Conservation (phyloP, 495 filamentous ascomycete species). For the Hypoxylon fragiforme region DNA sequence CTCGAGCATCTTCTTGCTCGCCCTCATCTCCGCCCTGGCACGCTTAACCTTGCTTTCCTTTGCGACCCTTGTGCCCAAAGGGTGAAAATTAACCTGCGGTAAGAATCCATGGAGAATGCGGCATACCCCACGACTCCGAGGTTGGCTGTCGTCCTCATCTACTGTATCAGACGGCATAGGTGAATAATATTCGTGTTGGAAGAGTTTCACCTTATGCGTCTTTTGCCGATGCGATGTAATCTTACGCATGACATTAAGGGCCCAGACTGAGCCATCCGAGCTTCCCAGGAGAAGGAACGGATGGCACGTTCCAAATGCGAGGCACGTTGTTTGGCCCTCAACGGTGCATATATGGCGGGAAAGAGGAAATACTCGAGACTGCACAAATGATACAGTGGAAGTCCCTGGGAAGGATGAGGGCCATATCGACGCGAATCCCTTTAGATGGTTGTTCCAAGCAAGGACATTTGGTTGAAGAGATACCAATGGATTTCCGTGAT, state of each 20-base stretch:
- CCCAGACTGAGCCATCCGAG: slow-evolving; percentile 50
- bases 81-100: slow-evolving; percentile 64
- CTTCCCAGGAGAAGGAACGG: slow-evolving; percentile 49
- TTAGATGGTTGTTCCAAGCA: slow-evolving; percentile 49
- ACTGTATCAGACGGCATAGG: not conserved
- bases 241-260: slow-evolving; percentile 51
- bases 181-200: slow-evolving; percentile 51
- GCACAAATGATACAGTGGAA: slow-evolving; percentile 50
- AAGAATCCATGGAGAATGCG: slow-evolving; percentile 52
- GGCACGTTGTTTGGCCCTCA: slow-evolving; percentile 46
- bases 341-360: slow-evolving; percentile 51
- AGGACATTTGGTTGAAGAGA: slow-evolving; percentile 53
- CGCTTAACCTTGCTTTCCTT: slow-evolving; percentile 49
- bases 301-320: slow-evolving; percentile 48
- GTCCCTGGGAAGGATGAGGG: slow-evolving; percentile 49
- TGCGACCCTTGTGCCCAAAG: slow-evolving; percentile 60
- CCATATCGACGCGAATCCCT: slow-evolving; percentile 50
- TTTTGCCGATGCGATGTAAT: slow-evolving; percentile 48
- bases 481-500: slow-evolving; percentile 47
- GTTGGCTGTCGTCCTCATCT: slow-evolving; percentile 37
- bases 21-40: slow-evolving; percentile 54
- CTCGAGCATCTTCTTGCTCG: slow-evolving; percentile 54
- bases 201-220: slow-evolving; percentile 48
- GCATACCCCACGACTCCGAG: slow-evolving; percentile 63
- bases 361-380: slow-evolving; percentile 49